Base-by-base conservation (phyloP, 169 alveolate species). In the Cystoisospora suis region DNA sequence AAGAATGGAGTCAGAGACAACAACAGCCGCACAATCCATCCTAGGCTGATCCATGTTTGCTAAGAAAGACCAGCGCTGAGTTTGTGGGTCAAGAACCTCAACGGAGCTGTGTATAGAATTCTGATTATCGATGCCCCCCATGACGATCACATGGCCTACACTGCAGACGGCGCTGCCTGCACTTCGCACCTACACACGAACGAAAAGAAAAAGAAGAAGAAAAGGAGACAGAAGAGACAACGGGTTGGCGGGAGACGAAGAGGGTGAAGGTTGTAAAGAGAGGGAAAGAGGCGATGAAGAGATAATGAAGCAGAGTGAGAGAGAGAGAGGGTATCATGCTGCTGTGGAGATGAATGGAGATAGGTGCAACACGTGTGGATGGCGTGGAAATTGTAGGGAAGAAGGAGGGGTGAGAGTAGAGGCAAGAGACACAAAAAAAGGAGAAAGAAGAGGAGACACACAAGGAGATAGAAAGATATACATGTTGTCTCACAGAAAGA, bases 101-200 rank as follows among this genome's bases (percentile, higher is more conserved):
- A 49, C 77, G n/a, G 87, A 61, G 34, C 29, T 56, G 75, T 38
- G 85, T 15, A 89, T 42, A 29, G 27, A 75, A 92, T 70, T 94
- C 96, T 59, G 77, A 90, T 65, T 95, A 86, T 96, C 98, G 44
- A 94, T 95, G 29, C 98, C 98, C 12, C 98, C 98, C 46, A 96
- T 88, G 23, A 91, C 94, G 91, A 90, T 94, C 56, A 96, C 70
- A 72, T 94, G 96, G 89, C 92, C 92, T 77, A 92, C 81, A 81
- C 93, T 95, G 45, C 91, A 86, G 83, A 94, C 96, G 0, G 98
- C 98, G 5, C 97, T 93, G 0, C 97, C 98, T 0, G 98, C 97
- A 36, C 97, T 94, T 77, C 98, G 94, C 3, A 93, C 77, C 93
- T 87, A 40, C 34, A 81, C 44, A 23, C 17, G 3, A 12, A 23